Percentiles rank a stretch among this genome's conserved stretches.
Conservation (phyloP, 768 basidiomycete species). For the Hortiboletus campestris region DNA sequence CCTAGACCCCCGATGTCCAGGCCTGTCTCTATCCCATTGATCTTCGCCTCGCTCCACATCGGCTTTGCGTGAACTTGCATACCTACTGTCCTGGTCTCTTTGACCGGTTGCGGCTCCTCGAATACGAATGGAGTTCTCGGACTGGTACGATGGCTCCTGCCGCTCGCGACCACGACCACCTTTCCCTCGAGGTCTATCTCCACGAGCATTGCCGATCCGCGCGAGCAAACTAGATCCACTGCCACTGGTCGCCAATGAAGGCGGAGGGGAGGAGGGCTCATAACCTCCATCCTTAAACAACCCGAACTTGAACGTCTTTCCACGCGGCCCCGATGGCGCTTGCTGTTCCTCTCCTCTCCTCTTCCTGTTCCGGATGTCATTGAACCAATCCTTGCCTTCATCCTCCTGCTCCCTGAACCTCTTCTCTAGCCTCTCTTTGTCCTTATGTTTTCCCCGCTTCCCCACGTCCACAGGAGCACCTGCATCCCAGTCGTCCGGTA, state of each 20-base stretch:
- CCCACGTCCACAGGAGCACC: slow-evolving; percentile 61
- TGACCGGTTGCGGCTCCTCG: slow-evolving; percentile 31
- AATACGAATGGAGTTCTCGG: slow-evolving; percentile 21
- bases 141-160: slow-evolving; percentile 1
- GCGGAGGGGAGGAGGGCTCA: slow-evolving; percentile 19
- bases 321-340: slow-evolving; percentile 10
- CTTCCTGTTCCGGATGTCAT: slow-evolving; percentile 32
- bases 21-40: slow-evolving; percentile 23
- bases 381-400: slow-evolving; percentile 70
- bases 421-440: slow-evolving; percentile 53
- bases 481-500: slow-evolving; percentile 46
- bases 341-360: slow-evolving; percentile 25
- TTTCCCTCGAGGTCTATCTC: slow-evolving; percentile 4
- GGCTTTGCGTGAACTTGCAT: slow-evolving; percentile 7
- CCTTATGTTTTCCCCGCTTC: slow-evolving; percentile 59
- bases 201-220: slow-evolving; percentile 25
- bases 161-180: slow-evolving; percentile 5
- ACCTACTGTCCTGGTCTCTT: slow-evolving; percentile 12
- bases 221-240: slow-evolving; percentile 34
- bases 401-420: slow-evolving; percentile 52
- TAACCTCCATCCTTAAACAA: slow-evolving; percentile 30
- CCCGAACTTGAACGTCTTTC: slow-evolving; percentile 39
- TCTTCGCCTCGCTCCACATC: slow-evolving; percentile 18
- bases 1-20: slow-evolving; percentile 19
- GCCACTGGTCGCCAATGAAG: slow-evolving; percentile 19